A percentile compares a stretch with the other conserved stretches of the same genome.
These are phyloP conservation scores for Ampelocalamus luodianensis DNA, from an alignment of 176 grass and related monocot genomes.

Conservation along the genomic window DNA sequence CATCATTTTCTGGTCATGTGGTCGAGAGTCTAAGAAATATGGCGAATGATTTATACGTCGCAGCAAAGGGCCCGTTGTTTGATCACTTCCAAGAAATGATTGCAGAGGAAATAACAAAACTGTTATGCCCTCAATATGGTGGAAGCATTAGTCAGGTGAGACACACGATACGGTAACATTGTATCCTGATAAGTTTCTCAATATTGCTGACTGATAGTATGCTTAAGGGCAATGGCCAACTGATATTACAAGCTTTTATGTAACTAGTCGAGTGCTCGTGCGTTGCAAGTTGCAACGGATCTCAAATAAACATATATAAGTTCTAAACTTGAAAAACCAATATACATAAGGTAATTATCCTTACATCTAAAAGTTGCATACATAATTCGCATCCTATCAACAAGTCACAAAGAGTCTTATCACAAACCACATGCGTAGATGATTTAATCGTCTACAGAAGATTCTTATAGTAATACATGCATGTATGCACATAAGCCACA, in stretches of 20 bases:
- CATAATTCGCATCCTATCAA: too few species aligned
- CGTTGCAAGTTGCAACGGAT: too few species aligned
- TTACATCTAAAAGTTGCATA: too few species aligned
- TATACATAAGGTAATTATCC: too few species aligned
- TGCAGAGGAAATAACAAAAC: slow-evolving; percentile 21
- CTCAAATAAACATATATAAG: too few species aligned
- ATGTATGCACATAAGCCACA: too few species aligned
- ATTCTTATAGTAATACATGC: too few species aligned
- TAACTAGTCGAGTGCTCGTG: neutral
- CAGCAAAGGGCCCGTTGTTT: neutral
- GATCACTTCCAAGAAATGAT: slow-evolving; percentile 13
- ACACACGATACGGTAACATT: neutral
- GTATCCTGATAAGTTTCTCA: neutral
- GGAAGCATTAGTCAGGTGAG: slow-evolving; percentile 20
- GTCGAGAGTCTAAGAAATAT: neutral
- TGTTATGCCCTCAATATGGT: neutral
- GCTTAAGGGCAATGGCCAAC: neutral
- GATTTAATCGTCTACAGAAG: too few species aligned
- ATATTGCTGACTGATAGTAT: neutral
- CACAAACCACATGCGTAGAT: too few species aligned
- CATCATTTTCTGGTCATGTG: neutral
- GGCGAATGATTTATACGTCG: neutral
- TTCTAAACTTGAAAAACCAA: too few species aligned
- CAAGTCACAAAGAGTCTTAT: too few species aligned
- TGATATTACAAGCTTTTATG: neutral